Conservation (phyloP, 768 basidiomycete genomes). For the Tubosaeta sp. region DNA sequence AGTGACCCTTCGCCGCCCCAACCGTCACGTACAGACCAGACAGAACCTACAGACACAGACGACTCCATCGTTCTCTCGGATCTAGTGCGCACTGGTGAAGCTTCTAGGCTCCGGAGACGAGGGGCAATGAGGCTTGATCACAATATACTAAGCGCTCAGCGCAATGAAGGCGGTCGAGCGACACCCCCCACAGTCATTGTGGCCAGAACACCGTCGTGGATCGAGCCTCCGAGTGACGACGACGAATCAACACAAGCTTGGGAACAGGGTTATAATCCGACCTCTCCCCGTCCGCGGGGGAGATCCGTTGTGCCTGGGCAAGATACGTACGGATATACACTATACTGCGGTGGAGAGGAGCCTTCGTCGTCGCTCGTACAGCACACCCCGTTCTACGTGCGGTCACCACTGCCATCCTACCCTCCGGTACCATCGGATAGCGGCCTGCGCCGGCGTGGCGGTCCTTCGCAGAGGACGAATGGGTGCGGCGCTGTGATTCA, state of each 20-base stretch:
- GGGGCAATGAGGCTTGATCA: conserved; percentile 68
- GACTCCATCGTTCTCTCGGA: conserved; percentile 70
- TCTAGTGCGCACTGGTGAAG: conserved; percentile 69
- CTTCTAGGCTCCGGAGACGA: conserved; percentile 65
- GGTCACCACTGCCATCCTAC: conserved; percentile 37
- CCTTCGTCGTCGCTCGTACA: conserved; percentile 5
- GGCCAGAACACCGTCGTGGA: conserved; percentile 31
- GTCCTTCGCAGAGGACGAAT: conserved; percentile 32
- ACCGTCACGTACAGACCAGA: conserved; percentile 12
- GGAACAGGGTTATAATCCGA: conserved; percentile 31
- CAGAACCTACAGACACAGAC: conserved; percentile 48
- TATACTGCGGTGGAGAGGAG: conserved; percentile 43
- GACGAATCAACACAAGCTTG: conserved; percentile 31
- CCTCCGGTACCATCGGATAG: conserved; percentile 23
- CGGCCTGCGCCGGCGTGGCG: conserved; percentile 4
- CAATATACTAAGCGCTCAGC: conserved; percentile 25
- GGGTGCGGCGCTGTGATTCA: conserved; percentile 67
- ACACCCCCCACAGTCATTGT: conserved; percentile 27
- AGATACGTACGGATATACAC: conserved; percentile 29
- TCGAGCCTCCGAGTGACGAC: conserved; percentile 30
- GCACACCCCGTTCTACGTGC: conserved; percentile 21
- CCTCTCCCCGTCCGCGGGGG: conserved; percentile 20
- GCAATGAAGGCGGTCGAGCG: conserved; percentile 22
- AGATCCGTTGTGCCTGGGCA: conserved; percentile 10
- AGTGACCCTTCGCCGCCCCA: conserved; percentile 6